These are phyloP conservation scores for Syzygium jambos DNA, from an alignment of 345 rosid species.

Conservation along the genomic window DNA sequence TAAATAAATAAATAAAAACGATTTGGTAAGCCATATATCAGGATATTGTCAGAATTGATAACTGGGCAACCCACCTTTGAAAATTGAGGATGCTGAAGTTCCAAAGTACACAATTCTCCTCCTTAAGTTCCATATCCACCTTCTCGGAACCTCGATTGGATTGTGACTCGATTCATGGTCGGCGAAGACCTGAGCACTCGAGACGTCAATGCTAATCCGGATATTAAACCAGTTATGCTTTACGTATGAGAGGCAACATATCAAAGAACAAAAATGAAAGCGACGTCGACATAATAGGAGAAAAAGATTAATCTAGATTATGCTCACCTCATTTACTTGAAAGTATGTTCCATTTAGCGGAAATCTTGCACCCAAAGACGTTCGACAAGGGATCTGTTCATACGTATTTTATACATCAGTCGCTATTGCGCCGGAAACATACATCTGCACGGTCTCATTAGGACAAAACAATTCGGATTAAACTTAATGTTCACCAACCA, in stretches of 20 bases:
- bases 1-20: not conserved
- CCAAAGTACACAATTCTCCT: constrained; percentile 39
- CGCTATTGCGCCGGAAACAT: not conserved
- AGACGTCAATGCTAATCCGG: not conserved
- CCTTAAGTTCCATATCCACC: constrained; percentile 17
- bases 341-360: constrained; percentile 82
- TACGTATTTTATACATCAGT: not conserved
- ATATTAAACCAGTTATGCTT: not conserved
- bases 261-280: not conserved
- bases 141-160: constrained; percentile 28
- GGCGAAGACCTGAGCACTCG: constrained; percentile 48
- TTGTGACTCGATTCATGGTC: constrained; percentile 43
- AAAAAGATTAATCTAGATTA: not conserved
- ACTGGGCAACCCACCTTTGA: constrained; percentile 15
- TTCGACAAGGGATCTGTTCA: constrained; percentile 57
- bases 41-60: too few species aligned
- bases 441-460: not conserved
- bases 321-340: constrained; percentile 59
- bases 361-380: constrained; percentile 42
- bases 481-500: constrained; percentile 20
- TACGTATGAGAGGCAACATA: not conserved
- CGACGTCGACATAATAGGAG: not conserved
- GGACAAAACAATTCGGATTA: not conserved
- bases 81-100: constrained; percentile 26
- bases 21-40: too few species aligned